Evolutionary conservation across 257 asterid species (phyloP), one percentile per base, ranked within the genome.

Genomic region (Handroanthus guayacan): DNA sequence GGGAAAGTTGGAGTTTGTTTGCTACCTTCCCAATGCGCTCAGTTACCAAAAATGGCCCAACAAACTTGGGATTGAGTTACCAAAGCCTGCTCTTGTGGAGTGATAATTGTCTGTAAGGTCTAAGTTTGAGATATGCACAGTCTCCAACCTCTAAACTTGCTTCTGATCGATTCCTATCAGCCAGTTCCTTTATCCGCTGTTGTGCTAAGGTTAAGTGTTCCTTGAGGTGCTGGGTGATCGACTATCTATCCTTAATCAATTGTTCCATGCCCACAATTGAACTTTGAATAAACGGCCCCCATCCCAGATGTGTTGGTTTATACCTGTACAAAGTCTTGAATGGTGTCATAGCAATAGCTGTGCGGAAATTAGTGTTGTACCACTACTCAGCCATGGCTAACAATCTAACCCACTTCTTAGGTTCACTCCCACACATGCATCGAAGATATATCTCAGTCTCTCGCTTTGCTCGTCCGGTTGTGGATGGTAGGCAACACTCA

Each of bases 401-500:
- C 71, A 71, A 61, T 0, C 12, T 12, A 0, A 0, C 0, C 77
- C 67, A 78, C 0, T 18, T 1, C 3, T 20, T 70, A 0, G 66
- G 77, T 14, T 1, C 0, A 0, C 7, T 0, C 0, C 52, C 8
- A 10, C 11, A 6, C 72, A 78, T 69, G 2, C 67, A 70, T 13
- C 81, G 18, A 0, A 69, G 1, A 10, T 70, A 77, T 0, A 0
- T 7, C 0, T 78, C 82, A 78, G 50, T 1, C 52, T 25, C 17
- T 78, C 62, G 2, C 63, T 8, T 2, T 78, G 45, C 0, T 69
- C 69, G 64, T 78, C 56, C 0, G 62, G 16, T 11, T 78, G 55
- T 0, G 78, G 82, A 3, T 70, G 82, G 4, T 78, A 71, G 0
- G 36, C 9, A 0, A 74, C 50, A 37, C 36, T 20, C 0, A 38